These are phyloP conservation scores for Blastobotrys illinoisensis DNA, from an alignment of 1,139 yeast species.

Conservation along the genomic window DNA sequence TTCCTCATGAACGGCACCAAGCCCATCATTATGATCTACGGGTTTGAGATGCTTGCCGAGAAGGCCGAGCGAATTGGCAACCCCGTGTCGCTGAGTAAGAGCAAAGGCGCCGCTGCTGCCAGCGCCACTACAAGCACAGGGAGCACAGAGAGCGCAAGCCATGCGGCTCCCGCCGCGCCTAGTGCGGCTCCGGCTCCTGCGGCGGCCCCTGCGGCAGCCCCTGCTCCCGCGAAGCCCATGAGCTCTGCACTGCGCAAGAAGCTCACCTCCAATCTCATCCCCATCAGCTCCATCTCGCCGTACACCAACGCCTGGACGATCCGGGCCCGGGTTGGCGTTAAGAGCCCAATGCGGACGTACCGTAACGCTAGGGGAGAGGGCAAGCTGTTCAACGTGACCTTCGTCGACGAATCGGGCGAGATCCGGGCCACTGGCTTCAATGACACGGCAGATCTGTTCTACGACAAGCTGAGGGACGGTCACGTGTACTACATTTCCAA, in stretches of 20 bases:
- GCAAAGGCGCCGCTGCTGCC: background rate
- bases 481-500: constrained; percentile 80
- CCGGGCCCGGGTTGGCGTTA: constrained; percentile 83
- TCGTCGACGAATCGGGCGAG: constrained; percentile 92
- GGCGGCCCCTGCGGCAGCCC: background rate
- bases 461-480: constrained; percentile 76
- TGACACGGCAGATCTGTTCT: constrained; percentile 74
- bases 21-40: constrained; percentile 11
- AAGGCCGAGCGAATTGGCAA: constrained; percentile 8
- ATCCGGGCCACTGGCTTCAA: constrained; percentile 94
- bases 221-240: constrained; percentile 4
- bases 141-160: background rate
- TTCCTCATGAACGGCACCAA: constrained; percentile 12
- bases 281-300: constrained; percentile 87
- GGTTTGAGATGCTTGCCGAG: constrained; percentile 8
- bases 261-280: constrained; percentile 37
- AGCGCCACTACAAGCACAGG: background rate
- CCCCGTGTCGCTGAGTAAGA: constrained; percentile 9
- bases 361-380: constrained; percentile 85
- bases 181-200: constrained; percentile 5
- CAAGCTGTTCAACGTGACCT: constrained; percentile 78
- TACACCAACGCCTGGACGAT: constrained; percentile 89
- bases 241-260: background rate
- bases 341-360: constrained; percentile 87
- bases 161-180: background rate